phyloP scores from a whole-genome alignment of 2,329 filamentous ascomycete genomes.

The Dryadomyces quercivorus region DNA sequence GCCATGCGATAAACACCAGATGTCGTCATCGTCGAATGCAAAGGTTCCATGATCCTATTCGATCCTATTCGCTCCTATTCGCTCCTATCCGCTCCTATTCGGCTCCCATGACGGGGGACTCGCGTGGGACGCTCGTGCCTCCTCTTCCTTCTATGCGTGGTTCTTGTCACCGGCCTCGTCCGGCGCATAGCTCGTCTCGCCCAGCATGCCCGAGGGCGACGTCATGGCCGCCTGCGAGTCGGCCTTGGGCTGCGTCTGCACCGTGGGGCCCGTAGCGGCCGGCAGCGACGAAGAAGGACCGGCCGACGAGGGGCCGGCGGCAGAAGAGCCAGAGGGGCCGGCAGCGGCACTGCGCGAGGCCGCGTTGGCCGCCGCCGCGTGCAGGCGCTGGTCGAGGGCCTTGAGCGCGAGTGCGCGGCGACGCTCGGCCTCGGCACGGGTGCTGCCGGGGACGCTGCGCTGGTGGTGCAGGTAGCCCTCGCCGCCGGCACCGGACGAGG shows the following conservation, averaged over 20 bases:
- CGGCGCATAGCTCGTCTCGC: slow-evolving; percentile 58
- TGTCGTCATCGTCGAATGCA: background rate
- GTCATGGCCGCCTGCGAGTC: slow-evolving; percentile 47
- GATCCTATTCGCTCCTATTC: too few relatives aligned
- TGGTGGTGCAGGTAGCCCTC: slow-evolving; percentile 36
- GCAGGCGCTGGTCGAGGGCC: slow-evolving; percentile 80
- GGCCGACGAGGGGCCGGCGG: background rate
- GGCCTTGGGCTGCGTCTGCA: slow-evolving; percentile 43
- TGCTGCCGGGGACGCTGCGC: slow-evolving; percentile 50
- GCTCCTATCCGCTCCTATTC: too few relatives aligned
- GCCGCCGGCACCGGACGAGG: slow-evolving; percentile 63
- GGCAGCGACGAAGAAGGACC: slow-evolving; percentile 16
- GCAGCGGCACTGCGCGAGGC: slow-evolving; percentile 19
- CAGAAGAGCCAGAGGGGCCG: background rate
- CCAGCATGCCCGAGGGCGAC: slow-evolving; percentile 35
- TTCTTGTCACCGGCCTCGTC: slow-evolving; percentile 33
- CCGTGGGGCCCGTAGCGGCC: slow-evolving; percentile 35
- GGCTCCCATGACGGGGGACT: too few relatives aligned
- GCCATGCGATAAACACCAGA: too few relatives aligned
- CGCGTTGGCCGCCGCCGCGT: slow-evolving; percentile 58
- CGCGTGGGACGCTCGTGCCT: background rate
- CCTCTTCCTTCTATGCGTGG: slow-evolving; percentile 1
- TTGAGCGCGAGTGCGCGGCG: slow-evolving; percentile 80
- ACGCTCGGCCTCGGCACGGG: slow-evolving; percentile 83
- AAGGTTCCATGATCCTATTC: background rate